Base-by-base conservation (phyloP, 2,329 filamentous ascomycete genomes). In the Diaporthe citrichinensis region DNA sequence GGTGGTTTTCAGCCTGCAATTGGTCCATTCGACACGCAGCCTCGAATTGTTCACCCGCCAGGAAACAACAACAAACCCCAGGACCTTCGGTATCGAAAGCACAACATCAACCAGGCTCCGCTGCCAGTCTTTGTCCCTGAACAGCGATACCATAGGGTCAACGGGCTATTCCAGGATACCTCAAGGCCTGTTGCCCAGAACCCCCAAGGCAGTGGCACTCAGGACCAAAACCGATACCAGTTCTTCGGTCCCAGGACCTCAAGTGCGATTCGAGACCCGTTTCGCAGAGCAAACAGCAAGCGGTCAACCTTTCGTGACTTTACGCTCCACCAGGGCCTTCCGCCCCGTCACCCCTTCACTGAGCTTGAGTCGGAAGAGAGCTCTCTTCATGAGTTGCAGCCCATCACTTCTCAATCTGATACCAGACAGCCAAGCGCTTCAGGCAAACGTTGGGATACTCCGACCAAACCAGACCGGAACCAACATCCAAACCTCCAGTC, bases 111-210 rank as follows among this genome's bases (percentile, higher is more conserved):
- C 17, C 69, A 72, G 36, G 25, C 73, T 25, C 61, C 62, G 17
- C 36, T 59, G 34, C 73, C 75, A 46, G 76, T 84, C 25, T 81
- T 84, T 41, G 65, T 80, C 1, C 79, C 83, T 0, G 80, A 82
- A 69, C 80, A 80, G 15, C 78, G 82, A 0, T 74, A 80, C 23
- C 82, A 83, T 62, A 78, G 81, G 20, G 81, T 83, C 28, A 84
- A 84, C 25, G 82, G 82, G 1, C 78, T 81, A 25, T 79, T 79
- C 4, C 79, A 80, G 46, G 76, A 82, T 53, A 67, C 39, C 49
- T 75, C 73, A 20, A 65, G 75, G 3, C 71, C 59, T 39, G 15
- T 46, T 46, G 58, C 58, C 25, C 34, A 44, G 12, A n/a, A n/a
- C 20, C 17, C 31, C 23, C 39, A 49, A 44, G 17, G 51, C 44